phyloP scores from a whole-genome alignment of 2,329 filamentous ascomycete genomes.

The Cladophialophora immunda region DNA sequence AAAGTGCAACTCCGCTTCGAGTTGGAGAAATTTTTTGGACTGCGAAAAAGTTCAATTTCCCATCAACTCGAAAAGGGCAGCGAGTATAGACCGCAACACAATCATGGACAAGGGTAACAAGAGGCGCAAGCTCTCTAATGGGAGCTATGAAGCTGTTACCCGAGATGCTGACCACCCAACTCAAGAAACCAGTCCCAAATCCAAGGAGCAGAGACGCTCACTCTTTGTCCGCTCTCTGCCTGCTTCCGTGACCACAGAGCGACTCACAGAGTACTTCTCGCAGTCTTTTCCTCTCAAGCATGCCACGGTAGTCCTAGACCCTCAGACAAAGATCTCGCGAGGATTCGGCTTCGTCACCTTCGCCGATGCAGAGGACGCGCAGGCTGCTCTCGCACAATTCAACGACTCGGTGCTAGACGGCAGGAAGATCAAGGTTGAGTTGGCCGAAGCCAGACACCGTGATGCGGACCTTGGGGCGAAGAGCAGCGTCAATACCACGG shows the following conservation, averaged over 20 bases:
- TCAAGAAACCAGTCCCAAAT: conserved; percentile 38
- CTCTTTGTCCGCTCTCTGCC: conserved; percentile 93
- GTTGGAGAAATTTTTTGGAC: conserved; percentile 14
- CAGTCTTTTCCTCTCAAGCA: conserved; percentile 95
- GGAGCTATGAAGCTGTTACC: conserved; percentile 43
- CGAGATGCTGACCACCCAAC: conserved; percentile 44
- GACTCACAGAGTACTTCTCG: conserved; percentile 88
- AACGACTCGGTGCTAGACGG: conserved; percentile 81
- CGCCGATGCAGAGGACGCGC: conserved; percentile 89
- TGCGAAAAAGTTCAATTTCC: conserved; percentile 10
- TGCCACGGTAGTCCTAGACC: conserved; percentile 88
- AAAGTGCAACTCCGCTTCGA: conserved; percentile 6
- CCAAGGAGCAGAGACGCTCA: conserved; percentile 62
- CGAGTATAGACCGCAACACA: background rate
- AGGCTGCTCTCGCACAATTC: conserved; percentile 80
- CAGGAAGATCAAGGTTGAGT: conserved; percentile 82
- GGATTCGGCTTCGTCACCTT: conserved; percentile 98
- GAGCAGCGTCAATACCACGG: conserved; percentile 48
- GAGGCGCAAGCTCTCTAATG: conserved; percentile 48
- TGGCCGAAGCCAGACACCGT: conserved; percentile 85
- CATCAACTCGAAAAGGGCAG: background rate
- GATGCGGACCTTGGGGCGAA: conserved; percentile 59
- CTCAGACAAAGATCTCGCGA: conserved; percentile 83
- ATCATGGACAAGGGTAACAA: conserved; percentile 48
- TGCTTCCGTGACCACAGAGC: conserved; percentile 78